Percentiles rank a stretch among this genome's conserved stretches.
Evolutionary conservation across 805 yeast species (phyloP).

Genomic region (Nakazawaea wickerhamii): DNA sequence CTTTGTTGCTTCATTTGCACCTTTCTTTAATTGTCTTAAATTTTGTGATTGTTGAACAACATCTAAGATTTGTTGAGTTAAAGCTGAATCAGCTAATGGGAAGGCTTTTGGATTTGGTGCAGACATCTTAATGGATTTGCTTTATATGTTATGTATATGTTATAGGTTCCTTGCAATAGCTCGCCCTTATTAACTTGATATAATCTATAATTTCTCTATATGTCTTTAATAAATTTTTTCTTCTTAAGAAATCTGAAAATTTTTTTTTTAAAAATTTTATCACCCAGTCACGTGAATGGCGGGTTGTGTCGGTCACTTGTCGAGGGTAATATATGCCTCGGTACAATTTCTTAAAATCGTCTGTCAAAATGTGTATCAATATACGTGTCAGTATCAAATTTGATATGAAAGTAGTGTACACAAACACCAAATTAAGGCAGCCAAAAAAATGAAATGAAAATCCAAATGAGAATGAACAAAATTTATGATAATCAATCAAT

Average conservation of each 20-base stretch:
- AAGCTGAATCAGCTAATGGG: constrained; percentile 95
- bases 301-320: too few species aligned
- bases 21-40: constrained; percentile 97
- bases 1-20: constrained; percentile 99
- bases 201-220: background rate
- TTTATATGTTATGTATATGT: constrained; percentile 16
- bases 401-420: background rate
- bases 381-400: constrained; percentile 2
- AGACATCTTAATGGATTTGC: constrained; percentile 44
- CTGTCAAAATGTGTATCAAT: background rate
- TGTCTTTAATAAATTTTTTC: background rate
- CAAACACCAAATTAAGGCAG: background rate
- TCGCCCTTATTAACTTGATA: constrained; percentile 28
- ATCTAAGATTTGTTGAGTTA: constrained; percentile 94
- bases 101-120: constrained; percentile 97
- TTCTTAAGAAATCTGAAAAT: background rate
- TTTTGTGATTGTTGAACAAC: constrained; percentile 97
- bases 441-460: background rate
- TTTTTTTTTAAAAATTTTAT: background rate
- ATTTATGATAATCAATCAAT: background rate
- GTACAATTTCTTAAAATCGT: background rate
- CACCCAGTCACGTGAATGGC: background rate
- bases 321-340: too few species aligned
- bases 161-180: constrained; percentile 51
- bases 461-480: background rate